phyloP scores from a whole-genome alignment of 192 early-diverging fungal species.

The Radiomyces spectabilis region DNA sequence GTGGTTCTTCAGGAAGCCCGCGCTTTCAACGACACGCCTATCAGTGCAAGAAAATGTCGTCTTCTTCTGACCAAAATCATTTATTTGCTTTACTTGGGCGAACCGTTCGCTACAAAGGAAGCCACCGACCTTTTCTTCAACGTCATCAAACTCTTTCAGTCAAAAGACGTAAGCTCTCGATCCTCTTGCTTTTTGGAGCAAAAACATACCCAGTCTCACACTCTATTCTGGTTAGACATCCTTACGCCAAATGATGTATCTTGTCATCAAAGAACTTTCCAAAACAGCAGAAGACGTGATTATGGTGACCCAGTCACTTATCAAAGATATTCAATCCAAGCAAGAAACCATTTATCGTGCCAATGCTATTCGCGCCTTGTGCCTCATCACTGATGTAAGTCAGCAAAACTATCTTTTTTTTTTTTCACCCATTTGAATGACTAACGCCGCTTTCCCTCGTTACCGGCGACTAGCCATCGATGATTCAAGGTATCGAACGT shows the following conservation, averaged over 20 bases:
- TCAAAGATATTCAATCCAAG: slow-evolving; percentile 95
- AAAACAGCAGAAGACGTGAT: slow-evolving; percentile 92
- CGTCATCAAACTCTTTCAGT: slow-evolving; percentile 96
- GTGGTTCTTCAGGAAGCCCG: slow-evolving; percentile 93
- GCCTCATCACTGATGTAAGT: slow-evolving; percentile 90
- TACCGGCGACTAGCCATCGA: slow-evolving; percentile 56
- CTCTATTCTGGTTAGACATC: slow-evolving; percentile 52
- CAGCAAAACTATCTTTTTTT: not conserved
- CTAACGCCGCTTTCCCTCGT: not conserved
- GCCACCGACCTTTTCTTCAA: slow-evolving; percentile 97
- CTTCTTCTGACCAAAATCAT: slow-evolving; percentile 89
- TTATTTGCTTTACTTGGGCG: slow-evolving; percentile 85
- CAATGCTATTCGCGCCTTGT: slow-evolving; percentile 92
- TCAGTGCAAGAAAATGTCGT: slow-evolving; percentile 91
- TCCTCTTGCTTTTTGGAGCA: not conserved
- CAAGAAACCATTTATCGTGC: slow-evolving; percentile 88
- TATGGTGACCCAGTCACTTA: slow-evolving; percentile 92
- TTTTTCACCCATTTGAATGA: not conserved
- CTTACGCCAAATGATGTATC: slow-evolving; percentile 94
- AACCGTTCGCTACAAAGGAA: slow-evolving; percentile 86
- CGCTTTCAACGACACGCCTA: slow-evolving; percentile 94
- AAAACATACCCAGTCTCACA: not conserved
- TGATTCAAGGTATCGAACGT: slow-evolving; percentile 93
- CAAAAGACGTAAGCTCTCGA: slow-evolving; percentile 68
- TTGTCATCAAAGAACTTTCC: slow-evolving; percentile 95